Evolutionary conservation across 495 filamentous ascomycete genomes (phyloP), one percentile per base, ranked within the genome.

Genomic region (Penicillium desertorum): DNA sequence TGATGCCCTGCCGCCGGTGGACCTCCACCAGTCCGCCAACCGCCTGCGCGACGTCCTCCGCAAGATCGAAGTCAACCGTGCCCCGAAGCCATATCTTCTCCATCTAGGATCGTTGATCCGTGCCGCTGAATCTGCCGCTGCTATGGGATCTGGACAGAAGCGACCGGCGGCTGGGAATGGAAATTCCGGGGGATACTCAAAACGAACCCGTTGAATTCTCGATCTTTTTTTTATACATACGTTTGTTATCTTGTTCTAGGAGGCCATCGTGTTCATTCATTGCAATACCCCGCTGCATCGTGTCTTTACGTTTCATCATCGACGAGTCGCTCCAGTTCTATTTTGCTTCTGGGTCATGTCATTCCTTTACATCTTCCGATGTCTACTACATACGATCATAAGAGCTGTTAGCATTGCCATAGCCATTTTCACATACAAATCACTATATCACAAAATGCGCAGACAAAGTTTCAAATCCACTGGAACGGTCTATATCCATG

Each of bases 41-140:
- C 71, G 57, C 20, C 62, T 81, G 27, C 62, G 60, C n/a, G 68
- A 68, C 12, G 62, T 72, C 9, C 71, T 75, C 8, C 59, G 66
- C n/a, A 71, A 67, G 54, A 63, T 72, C 45, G 76, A 77, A 48
- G 71, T 77, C 25, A 71, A 75, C 44, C 71, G 67, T 14, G 73
- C 75, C 1, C 75, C 76, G 5, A 70, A 62, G 47, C 61, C 56
- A 14, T 79, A 71, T 25, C 68, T 78, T 22, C 52, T 73, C 20
- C 67, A 69, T 34, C 60, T 79, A 11, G 64, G 54, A 10, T 52
- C 62, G 0, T 41, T 77, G 19, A 60, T 76, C 12, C 72, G 71
- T 20, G 51, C 51, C 45, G 69, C 68, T 17, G 72, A 75, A 57
- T 59, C 68, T n/a, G 27, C 58, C 16, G 50, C 17, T 19, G 47